Conservation (phyloP, 2,329 filamentous ascomycete species). For the Xenoacremonium recifei region DNA sequence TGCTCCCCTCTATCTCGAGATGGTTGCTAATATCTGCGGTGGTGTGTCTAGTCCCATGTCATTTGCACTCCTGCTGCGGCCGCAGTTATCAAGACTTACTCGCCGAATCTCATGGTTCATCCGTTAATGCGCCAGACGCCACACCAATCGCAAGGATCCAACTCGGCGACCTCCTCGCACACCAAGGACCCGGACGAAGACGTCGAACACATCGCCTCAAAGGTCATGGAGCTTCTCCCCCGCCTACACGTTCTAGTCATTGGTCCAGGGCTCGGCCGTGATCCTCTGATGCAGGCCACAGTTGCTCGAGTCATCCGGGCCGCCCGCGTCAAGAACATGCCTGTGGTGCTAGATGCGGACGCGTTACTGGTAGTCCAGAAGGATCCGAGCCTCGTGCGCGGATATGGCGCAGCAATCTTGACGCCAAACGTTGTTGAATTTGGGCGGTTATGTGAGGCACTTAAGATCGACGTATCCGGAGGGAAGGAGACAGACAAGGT, state of each 20-base stretch:
- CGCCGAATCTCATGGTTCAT: slow-evolving; percentile 97
- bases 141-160: slow-evolving; percentile 39
- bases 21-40: neutral
- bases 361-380: slow-evolving; percentile 76
- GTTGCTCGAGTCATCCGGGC: slow-evolving; percentile 76
- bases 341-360: slow-evolving; percentile 90
- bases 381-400: slow-evolving; percentile 72
- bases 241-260: slow-evolving; percentile 91
- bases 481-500: slow-evolving; percentile 47
- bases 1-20: neutral
- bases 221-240: slow-evolving; percentile 76
- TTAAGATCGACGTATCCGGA: slow-evolving; percentile 60
- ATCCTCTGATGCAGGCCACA: slow-evolving; percentile 85
- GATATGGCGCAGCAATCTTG: slow-evolving; percentile 80
- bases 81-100: slow-evolving; percentile 94
- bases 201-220: slow-evolving; percentile 59
- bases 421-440: slow-evolving; percentile 98
- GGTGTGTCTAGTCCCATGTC: slow-evolving; percentile 68
- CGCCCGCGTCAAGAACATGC: slow-evolving; percentile 68
- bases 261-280: slow-evolving; percentile 87
- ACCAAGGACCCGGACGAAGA: slow-evolving; percentile 46
- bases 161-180: slow-evolving; percentile 26
- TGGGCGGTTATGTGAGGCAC: slow-evolving; percentile 71
- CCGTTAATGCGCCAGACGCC: slow-evolving; percentile 82
- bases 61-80: slow-evolving; percentile 91